Evolutionary conservation across 306 rosid species (phyloP).

Genomic region (Betula pendula): DNA sequence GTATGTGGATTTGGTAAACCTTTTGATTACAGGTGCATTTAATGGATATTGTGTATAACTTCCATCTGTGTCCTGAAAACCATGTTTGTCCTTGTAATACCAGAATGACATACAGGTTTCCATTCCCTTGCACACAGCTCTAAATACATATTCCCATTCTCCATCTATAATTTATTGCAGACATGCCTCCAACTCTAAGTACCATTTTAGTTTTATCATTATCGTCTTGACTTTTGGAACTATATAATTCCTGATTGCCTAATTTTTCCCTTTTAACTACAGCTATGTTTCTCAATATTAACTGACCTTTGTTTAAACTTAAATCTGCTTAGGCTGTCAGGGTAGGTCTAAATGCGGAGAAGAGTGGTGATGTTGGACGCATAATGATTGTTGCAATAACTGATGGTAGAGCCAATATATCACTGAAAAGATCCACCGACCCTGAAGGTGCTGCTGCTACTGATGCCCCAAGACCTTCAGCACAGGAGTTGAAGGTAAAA

Average conservation of each 20-base stretch:
- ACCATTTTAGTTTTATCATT: background rate
- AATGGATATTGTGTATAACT: background rate
- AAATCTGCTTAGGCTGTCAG: slow-evolving; percentile 71
- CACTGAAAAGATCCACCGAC: slow-evolving; percentile 83
- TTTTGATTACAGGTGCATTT: background rate
- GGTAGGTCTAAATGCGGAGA: slow-evolving; percentile 97
- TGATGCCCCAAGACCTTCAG: slow-evolving; percentile 80
- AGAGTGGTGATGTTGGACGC: slow-evolving; percentile 96
- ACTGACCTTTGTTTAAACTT: slow-evolving; percentile 31
- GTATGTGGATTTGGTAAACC: slow-evolving; percentile 47
- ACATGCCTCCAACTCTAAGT: background rate
- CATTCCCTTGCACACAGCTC: background rate
- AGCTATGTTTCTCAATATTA: slow-evolving; percentile 11
- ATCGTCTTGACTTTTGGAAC: slow-evolving; percentile 5
- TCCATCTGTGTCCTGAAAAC: background rate
- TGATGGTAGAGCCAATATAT: slow-evolving; percentile 96
- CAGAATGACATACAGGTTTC: background rate
- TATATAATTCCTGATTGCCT: slow-evolving; percentile 14
- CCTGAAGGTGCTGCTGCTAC: slow-evolving; percentile 72
- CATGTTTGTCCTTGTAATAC: background rate
- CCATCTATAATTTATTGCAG: background rate
- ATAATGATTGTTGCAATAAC: slow-evolving; percentile 95
- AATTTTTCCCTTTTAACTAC: background rate
- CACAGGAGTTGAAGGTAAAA: slow-evolving; percentile 81
- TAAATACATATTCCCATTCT: background rate